Percentiles rank a stretch among this genome's conserved stretches.
These are phyloP conservation scores for Psidium friedrichsthalianum DNA, from an alignment of 345 rosid genomes.

Conservation along the genomic window DNA sequence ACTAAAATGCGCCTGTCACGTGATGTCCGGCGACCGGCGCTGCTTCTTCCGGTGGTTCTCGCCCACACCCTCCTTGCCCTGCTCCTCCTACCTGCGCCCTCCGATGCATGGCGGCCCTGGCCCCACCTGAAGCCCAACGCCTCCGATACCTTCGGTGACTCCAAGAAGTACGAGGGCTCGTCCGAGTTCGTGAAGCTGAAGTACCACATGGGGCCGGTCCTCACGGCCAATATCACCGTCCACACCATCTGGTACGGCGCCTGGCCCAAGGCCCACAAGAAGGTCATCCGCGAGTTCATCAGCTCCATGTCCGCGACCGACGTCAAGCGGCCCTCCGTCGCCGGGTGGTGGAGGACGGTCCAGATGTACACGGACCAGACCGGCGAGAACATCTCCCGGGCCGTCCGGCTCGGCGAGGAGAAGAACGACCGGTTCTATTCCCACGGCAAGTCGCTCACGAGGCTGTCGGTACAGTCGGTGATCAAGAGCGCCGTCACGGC, in stretches of 20 bases:
- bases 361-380: conserved; percentile 86
- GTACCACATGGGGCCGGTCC: conserved; percentile 95
- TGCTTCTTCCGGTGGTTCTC: conserved; percentile 15
- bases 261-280: conserved; percentile 67
- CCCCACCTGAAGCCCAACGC: conserved; percentile 32
- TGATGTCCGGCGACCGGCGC: not conserved
- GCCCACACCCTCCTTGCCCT: conserved; percentile 16
- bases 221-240: conserved; percentile 76
- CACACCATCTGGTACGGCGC: conserved; percentile 92
- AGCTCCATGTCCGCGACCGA: conserved; percentile 55
- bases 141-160: conserved; percentile 35
- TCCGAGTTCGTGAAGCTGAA: conserved; percentile 73
- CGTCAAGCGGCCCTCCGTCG: conserved; percentile 53
- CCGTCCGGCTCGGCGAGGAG: conserved; percentile 54
- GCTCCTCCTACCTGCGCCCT: conserved; percentile 9
- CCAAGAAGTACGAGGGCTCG: conserved; percentile 90
- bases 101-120: conserved; percentile 70
- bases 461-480: conserved; percentile 81
- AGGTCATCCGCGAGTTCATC: conserved; percentile 79
- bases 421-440: conserved; percentile 90
- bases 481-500: conserved; percentile 70
- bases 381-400: conserved; percentile 45
- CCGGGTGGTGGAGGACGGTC: conserved; percentile 95
- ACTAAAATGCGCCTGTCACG: not conserved
- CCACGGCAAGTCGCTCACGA: conserved; percentile 76